phyloP scores from a whole-genome alignment of 208 protist species.

The Lotmaria passim region DNA sequence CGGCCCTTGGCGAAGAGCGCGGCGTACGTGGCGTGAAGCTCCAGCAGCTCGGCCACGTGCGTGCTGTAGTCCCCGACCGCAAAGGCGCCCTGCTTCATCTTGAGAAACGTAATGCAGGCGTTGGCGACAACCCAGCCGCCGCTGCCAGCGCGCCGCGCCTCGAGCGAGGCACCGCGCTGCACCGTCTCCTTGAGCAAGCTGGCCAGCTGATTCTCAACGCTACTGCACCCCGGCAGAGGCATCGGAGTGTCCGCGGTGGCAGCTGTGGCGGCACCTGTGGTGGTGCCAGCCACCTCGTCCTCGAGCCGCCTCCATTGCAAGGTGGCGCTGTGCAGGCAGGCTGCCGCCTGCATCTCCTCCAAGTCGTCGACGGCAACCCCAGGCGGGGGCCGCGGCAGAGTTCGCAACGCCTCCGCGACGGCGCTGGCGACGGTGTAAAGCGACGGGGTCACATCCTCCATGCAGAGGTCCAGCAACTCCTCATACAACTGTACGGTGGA shows the following conservation, averaged over 20 bases:
- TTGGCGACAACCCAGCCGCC: constrained; percentile 69
- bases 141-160: constrained; percentile 19
- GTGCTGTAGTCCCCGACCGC: constrained; percentile 46
- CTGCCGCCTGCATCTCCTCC: constrained; percentile 31
- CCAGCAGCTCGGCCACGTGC: constrained; percentile 28
- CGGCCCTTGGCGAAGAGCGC: constrained; percentile 15
- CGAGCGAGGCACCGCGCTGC: constrained; percentile 16
- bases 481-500: constrained; percentile 70
- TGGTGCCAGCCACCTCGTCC: constrained; percentile 15
- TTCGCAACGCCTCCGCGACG: constrained; percentile 60
- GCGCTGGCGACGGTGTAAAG: constrained; percentile 63
- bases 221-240: neutral
- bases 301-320: constrained; percentile 33
- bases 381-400: constrained; percentile 16
- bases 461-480: constrained; percentile 65
- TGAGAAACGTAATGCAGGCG: constrained; percentile 65
- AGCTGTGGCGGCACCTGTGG: neutral
- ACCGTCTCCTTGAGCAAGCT: constrained; percentile 27
- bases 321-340: constrained; percentile 32
- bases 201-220: neutral
- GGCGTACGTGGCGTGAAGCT: constrained; percentile 28
- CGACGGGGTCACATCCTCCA: constrained; percentile 48
- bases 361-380: constrained; percentile 14
- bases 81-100: constrained; percentile 44
- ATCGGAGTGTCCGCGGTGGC: neutral